Percentiles rank a stretch among this genome's conserved stretches.
Conservation (phyloP, 331 rosid genomes). For the Telfairia occidentalis region DNA sequence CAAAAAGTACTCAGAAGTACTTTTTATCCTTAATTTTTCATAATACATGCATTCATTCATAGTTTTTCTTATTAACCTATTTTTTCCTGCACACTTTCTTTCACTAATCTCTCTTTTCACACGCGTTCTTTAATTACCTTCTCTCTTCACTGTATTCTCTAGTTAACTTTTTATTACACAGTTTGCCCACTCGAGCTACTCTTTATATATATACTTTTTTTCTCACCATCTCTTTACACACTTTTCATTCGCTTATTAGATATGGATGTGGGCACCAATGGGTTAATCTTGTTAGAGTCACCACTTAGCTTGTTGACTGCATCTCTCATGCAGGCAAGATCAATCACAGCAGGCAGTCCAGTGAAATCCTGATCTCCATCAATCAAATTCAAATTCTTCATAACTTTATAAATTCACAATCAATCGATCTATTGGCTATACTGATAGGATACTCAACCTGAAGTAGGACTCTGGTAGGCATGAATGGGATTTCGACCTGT, state of each 20-base stretch:
- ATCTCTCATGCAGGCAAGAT: slow-evolving; percentile 29
- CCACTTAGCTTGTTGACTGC: slow-evolving; percentile 17
- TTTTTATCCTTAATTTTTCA: background rate
- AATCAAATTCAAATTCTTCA: background rate
- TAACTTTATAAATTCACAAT: background rate
- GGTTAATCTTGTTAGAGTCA: slow-evolving; percentile 22
- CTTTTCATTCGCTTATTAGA: background rate
- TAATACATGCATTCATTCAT: too few species aligned
- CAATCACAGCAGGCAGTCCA: slow-evolving; percentile 26
- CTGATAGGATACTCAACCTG: slow-evolving; percentile 11
- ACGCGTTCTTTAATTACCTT: background rate
- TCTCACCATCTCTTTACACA: background rate
- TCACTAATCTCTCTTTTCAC: background rate
- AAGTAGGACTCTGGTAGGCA: slow-evolving; percentile 23
- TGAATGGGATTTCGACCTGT: slow-evolving; percentile 27
- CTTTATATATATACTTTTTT: too few species aligned
- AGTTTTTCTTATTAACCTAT: too few species aligned
- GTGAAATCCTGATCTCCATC: slow-evolving; percentile 16
- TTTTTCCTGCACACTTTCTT: background rate
- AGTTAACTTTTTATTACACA: background rate
- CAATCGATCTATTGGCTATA: background rate
- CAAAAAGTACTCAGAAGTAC: background rate
- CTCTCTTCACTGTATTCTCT: background rate
- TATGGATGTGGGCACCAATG: background rate
- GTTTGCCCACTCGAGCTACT: too few species aligned